Base-by-base conservation (phyloP, 2,329 filamentous ascomycete species). In the Penicillium sp. region DNA sequence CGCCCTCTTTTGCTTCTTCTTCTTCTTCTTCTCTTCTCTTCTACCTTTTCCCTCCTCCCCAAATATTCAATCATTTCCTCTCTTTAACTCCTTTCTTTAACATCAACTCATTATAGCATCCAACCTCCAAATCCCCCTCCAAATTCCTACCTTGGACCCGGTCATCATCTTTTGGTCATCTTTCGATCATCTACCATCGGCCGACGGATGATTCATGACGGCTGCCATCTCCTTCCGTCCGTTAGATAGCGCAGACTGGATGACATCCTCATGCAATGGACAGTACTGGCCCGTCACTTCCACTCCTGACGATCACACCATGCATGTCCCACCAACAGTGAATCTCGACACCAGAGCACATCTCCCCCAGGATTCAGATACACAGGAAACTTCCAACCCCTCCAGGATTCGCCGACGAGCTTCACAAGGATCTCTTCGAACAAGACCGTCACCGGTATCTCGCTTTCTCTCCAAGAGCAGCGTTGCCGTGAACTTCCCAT, bases 401-500 rank as follows among this genome's bases (percentile, higher is more conserved):
- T 40, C 56, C 13, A 63, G 59, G 52, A 58, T 68, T 17, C 64
- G 65, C 26, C 65, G 66, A 47, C 63, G 66, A 57, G 66, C 66
- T 47, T 69, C 66, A 1, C 66, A 68, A 57, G 64, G 66, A 22
- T 69, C 66, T 1, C 45, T 69, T 6, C 55, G 64, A 21, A 62
- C 65, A 19, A 64, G 61, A 53, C 64, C 65, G 2, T 68, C 68
- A 4, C 51, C 63, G 9, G 61, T 67, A 29, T 67, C 67, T 38
- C 66, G 66, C 8, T 66, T 69, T 32, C 53, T 69, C 1, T 64
- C 68, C 34, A 69, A 64, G 48, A 63, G 62, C 43, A 69, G 57
- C 51, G 60, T 59, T 5, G 60, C 65, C 31, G 64, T 80, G 35
- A 74, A 77, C 46, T 69, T 80, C 15, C 77, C 77, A 5, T 76